Evolutionary conservation across 1,284 basidiomycete species (phyloP), one percentile per base, ranked within the genome.

Genomic region (Microbotryum saponariae): DNA sequence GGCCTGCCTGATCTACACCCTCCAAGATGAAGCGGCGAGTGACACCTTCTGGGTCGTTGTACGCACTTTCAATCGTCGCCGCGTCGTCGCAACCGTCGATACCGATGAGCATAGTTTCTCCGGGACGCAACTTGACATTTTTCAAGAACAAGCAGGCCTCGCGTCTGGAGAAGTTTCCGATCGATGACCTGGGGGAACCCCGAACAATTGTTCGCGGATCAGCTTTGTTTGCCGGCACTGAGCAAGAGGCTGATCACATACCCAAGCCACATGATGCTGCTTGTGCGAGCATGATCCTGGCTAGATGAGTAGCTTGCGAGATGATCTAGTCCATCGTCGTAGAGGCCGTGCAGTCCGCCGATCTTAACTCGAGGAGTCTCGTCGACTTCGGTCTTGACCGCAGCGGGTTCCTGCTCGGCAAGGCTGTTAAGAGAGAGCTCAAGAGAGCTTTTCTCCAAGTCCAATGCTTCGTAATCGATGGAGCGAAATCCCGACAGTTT

Each of bases 11-110:
- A 61, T 80, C 82, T 65, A 97, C 80, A 0, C 90, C 93, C 72
- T 98, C 93, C 81, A 96, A 85, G 68, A 96, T 91, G 74, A 97
- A 98, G 20, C 80, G 78, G 65, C 78, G 79, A 0, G 93, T 97
- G 65, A 86, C 79, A 6, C 90, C 91, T 62, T 82, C 79, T 1
- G 81, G 78, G 70, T 94, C 91, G 72, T 93, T 87, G 76, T 96
- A 96, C 0, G 91, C 91, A 29, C 77, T 74, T 71, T 90, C 87
- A 54, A 94, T 85, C 62, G 82, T 76, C 21, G 77, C 75, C 53
- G 81, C 80, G 57, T 82, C 80, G 70, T 89, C 87, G 76, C 88
- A 81, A 71, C 86, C 89, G 74, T 98, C 94, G 54, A 97, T 78
- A 6, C 92, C 92, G 25, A 97, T 77, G 6, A 83, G 74, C 46